Conservation (phyloP, 164 flowering plant genomes). For the Pachysandra terminalis region DNA sequence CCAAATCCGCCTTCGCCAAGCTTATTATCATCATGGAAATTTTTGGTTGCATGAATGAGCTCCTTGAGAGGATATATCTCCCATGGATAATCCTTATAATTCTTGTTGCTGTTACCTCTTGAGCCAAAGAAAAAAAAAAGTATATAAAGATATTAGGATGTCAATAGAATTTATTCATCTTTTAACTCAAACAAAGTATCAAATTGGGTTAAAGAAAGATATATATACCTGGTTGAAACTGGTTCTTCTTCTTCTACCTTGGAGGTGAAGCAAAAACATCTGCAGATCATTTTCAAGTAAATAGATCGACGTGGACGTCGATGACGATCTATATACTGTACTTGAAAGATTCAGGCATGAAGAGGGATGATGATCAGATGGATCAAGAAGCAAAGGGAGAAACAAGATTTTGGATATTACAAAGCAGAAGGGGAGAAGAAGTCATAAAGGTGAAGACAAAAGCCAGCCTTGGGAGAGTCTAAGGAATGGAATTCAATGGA, state of each 20-base stretch:
- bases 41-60: conserved; percentile 64
- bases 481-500: conserved; percentile 14
- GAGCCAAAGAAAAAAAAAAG: neutral
- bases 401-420: conserved; percentile 12
- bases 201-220: neutral
- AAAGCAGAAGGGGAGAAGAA: conserved; percentile 11
- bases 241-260: no score
- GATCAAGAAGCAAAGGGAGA: conserved; percentile 14
- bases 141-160: neutral
- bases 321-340: neutral
- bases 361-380: neutral
- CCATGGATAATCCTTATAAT: conserved; percentile 61
- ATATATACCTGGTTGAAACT: conserved; percentile 26
- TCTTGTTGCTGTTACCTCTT: conserved; percentile 24
- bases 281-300: conserved; percentile 16
- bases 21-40: conserved; percentile 63
- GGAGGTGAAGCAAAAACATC: conserved; percentile 29
- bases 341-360: neutral
- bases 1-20: conserved; percentile 84
- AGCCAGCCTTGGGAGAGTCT: conserved; percentile 25
- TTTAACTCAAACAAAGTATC: no score
- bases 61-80: conserved; percentile 59
- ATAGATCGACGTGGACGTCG: neutral
- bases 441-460: conserved; percentile 31
- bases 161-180: neutral